These are phyloP conservation scores for Lodderomyces oxycetoniae DNA, from an alignment of 1,139 yeast species.

Conservation along the genomic window DNA sequence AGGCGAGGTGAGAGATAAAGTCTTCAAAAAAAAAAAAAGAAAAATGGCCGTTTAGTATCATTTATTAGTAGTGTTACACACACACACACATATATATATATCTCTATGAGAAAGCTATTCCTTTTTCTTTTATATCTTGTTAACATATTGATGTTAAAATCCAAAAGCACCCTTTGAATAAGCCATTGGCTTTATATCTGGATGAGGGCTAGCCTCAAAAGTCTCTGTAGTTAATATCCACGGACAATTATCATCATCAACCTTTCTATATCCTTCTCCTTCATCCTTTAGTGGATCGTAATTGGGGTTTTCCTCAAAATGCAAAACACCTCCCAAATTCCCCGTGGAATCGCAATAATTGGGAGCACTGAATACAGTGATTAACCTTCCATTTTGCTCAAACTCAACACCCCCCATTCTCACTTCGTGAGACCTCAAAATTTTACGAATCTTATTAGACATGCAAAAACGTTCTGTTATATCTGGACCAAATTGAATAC, in stretches of 20 bases:
- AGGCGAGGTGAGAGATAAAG: no score
- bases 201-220: constrained; percentile 84
- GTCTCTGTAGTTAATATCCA: constrained; percentile 50
- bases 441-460: constrained; percentile 64
- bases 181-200: constrained; percentile 92
- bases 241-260: constrained; percentile 41
- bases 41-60: no score
- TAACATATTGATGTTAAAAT: no score
- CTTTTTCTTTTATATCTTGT: no score
- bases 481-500: constrained; percentile 96
- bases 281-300: constrained; percentile 31
- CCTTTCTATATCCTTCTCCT: constrained; percentile 52
- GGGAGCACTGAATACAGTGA: constrained; percentile 96
- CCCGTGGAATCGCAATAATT: constrained; percentile 94
- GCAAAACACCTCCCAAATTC: constrained; percentile 83
- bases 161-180: constrained; percentile 67
- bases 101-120: no score
- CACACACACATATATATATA: no score
- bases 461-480: constrained; percentile 77
- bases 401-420: constrained; percentile 84
- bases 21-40: no score
- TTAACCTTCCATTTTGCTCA: constrained; percentile 80
- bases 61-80: no score
- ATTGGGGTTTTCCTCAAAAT: constrained; percentile 39
- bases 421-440: constrained; percentile 93